Conservation (phyloP, 2,329 filamentous ascomycete genomes). For the Pseudophaeomoniella oleicola region DNA sequence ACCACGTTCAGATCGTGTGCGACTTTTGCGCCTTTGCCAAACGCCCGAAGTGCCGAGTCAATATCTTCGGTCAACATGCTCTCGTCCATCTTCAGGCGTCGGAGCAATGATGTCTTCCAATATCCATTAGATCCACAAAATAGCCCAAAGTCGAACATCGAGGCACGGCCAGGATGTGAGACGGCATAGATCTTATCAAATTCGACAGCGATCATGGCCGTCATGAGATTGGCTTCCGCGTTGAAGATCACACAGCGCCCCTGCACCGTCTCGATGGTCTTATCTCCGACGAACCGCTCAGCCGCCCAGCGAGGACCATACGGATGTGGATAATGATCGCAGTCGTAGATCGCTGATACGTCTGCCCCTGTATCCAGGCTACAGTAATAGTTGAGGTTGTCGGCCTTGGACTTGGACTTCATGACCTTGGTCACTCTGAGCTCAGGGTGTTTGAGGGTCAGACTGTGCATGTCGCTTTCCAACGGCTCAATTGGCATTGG, state of each 20-base stretch:
- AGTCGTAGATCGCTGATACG: conserved; percentile 34
- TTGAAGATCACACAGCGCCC: conserved; percentile 36
- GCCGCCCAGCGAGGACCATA: conserved; percentile 33
- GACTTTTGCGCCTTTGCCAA: conserved; percentile 26
- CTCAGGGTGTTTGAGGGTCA: conserved; percentile 23
- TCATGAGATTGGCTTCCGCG: conserved; percentile 26
- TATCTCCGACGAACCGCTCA: conserved; percentile 28
- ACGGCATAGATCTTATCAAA: conserved; percentile 39
- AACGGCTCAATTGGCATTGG: conserved; percentile 30
- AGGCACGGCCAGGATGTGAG: conserved; percentile 32
- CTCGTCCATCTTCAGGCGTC: conserved; percentile 34
- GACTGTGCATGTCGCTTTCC: conserved; percentile 25
- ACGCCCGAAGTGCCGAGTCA: conserved; percentile 32
- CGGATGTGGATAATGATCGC: conserved; percentile 35
- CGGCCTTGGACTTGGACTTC: conserved; percentile 33
- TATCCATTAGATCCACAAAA: conserved; percentile 36
- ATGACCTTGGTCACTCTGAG: conserved; percentile 32
- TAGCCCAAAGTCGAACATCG: conserved; percentile 33
- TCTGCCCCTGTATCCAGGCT: conserved; percentile 28
- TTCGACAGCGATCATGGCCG: conserved; percentile 33
- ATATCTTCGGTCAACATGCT: conserved; percentile 36
- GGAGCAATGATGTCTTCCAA: conserved; percentile 29
- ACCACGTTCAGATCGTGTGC: conserved; percentile 35
- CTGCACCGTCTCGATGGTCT: conserved; percentile 32
- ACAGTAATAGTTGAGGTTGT: conserved; percentile 36